phyloP scores from a whole-genome alignment of 768 basidiomycete species.

The Kwoniella shandongensis region DNA sequence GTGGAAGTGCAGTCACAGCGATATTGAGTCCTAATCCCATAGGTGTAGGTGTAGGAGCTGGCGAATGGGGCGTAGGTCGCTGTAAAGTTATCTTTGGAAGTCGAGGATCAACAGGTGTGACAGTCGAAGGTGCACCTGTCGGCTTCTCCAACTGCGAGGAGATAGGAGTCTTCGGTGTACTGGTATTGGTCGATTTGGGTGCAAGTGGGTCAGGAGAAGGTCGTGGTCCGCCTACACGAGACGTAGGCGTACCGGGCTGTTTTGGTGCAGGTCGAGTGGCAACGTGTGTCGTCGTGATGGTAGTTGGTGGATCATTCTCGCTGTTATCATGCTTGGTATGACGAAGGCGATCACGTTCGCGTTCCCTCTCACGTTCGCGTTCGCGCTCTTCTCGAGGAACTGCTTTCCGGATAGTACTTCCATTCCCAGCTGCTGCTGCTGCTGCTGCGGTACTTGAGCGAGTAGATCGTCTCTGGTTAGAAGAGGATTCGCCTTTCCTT shows the following conservation, averaged over 20 bases:
- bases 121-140: constrained; percentile 5
- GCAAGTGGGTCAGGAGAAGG: constrained; percentile 7
- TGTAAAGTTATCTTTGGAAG: constrained; percentile 42
- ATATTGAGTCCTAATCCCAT: constrained; percentile 32
- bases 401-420: constrained; percentile 15
- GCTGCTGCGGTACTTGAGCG: constrained; percentile 5
- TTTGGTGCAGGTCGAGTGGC: constrained; percentile 16
- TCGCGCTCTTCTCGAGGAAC: constrained; percentile 18
- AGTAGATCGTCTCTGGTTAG: constrained; percentile 4
- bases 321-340: constrained; percentile 1
- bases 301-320: constrained; percentile 6
- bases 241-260: constrained; percentile 10
- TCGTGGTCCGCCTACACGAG: constrained; percentile 17
- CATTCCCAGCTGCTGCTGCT: neutral
- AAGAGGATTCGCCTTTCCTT: constrained; percentile 8
- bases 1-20: constrained; percentile 10
- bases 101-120: constrained; percentile 27
- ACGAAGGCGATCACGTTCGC: no score
- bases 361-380: neutral
- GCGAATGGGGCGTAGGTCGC: constrained; percentile 30
- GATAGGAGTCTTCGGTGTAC: no score
- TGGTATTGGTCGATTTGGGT: no score
- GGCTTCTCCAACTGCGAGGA: constrained; percentile 9
- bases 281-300: neutral
- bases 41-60: neutral